Base-by-base conservation (phyloP, 257 asterid genomes). In the Cruciata laevipes region DNA sequence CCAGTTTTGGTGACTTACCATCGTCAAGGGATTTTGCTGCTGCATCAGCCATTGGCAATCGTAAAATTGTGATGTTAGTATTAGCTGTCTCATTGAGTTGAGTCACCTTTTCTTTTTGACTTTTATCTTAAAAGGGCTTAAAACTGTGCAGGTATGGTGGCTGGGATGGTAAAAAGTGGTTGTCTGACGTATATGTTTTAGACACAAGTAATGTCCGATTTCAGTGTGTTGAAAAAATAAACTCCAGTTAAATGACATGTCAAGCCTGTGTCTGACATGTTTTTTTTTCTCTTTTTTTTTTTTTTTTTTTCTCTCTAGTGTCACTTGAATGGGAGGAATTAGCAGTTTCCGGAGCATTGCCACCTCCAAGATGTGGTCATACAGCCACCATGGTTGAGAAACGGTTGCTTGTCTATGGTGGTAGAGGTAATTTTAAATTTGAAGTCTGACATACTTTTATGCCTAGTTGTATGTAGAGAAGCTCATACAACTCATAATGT, bases 141-240 rank as follows among this genome's bases (percentile, higher is more conserved):
- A 65, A 25, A 65, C 30, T 61, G 52, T 76, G 83, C 85, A 94
- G 99, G 99, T 90, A 79, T 76, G 97, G 99, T 75, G 99, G 99
- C 79, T 94, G 97, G 97, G 99, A 94, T 85, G 96, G 96, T 65
- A 90, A 87, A 81, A 90, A 83, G 86, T 94, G 99, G 99, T 86
- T 90, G 72, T 94, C 99, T 44, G 99, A 94, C 69, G 95, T 94
- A 69, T 88, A 77, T 74, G 77, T 94, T 72, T 77, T 94, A 33
- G 97, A 94, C 77, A 94, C 99, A 76, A 83, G 99, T 94, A 88
- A 77, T 66, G 44, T 74, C 65, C 38, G 38, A 18, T 61, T 52
- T 65, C 27, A 56, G 12, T 33, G 49, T 20, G 57, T 65, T 66
- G 57, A 60, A 25, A 8, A 49, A n/a, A n/a, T 4, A 18, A 62